A percentile compares a stretch with the other conserved stretches of the same genome.
These are phyloP conservation scores for Coriaria nepalensis DNA, from an alignment of 306 rosid species.

Conservation along the genomic window DNA sequence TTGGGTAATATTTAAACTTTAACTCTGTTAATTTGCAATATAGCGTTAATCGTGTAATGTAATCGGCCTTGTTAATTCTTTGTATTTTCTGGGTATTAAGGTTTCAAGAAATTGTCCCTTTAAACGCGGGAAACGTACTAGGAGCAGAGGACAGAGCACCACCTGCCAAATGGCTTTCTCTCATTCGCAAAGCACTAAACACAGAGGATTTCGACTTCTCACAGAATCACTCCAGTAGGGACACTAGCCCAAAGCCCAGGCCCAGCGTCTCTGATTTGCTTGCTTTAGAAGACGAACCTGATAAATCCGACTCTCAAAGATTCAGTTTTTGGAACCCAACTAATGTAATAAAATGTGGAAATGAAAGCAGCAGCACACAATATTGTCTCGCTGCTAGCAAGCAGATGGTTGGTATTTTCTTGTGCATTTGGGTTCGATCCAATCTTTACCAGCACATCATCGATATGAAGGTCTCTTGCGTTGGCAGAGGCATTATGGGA, in stretches of 20 bases:
- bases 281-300: slow-evolving; percentile 26
- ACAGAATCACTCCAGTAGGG: slow-evolving; percentile 1
- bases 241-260: slow-evolving; percentile 20
- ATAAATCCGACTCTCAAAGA: slow-evolving; percentile 4
- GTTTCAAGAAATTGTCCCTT: slow-evolving; percentile 91
- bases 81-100: slow-evolving; percentile 12
- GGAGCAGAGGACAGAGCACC: slow-evolving; percentile 80
- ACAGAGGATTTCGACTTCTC: slow-evolving; percentile 4
- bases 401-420: slow-evolving; percentile 91
- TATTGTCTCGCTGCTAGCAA: slow-evolving; percentile 61
- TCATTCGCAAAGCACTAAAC: slow-evolving; percentile 49
- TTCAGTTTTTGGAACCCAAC: slow-evolving; percentile 1
- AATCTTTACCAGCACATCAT: slow-evolving; percentile 33
- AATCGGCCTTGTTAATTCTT: background rate
- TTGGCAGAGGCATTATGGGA: slow-evolving; percentile 91
- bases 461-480: slow-evolving; percentile 50
- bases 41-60: too few relatives aligned
- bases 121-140: slow-evolving; percentile 75
- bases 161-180: slow-evolving; percentile 55
- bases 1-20: slow-evolving; percentile 38
- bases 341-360: too few relatives aligned
- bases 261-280: slow-evolving; percentile 37
- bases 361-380: slow-evolving; percentile 2
- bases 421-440: slow-evolving; percentile 57
- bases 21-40: too few relatives aligned